These are phyloP conservation scores for Westerdykella sp. DNA, from an alignment of 2,329 filamentous ascomycete genomes.

Conservation along the genomic window DNA sequence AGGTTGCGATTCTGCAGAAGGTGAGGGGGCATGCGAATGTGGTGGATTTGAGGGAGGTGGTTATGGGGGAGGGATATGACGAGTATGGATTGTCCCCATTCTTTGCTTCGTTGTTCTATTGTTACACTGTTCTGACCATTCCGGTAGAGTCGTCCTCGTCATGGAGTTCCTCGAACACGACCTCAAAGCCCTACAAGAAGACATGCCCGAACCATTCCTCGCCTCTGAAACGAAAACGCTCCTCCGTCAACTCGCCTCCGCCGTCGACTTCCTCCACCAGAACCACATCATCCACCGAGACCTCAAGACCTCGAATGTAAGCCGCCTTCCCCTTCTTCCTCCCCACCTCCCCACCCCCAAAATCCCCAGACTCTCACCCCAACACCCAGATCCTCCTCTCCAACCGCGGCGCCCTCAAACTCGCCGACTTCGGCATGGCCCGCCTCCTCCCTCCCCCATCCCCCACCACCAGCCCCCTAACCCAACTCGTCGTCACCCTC, in stretches of 20 bases:
- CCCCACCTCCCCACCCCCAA: neutral
- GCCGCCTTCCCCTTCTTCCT: neutral
- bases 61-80: conserved; percentile 61
- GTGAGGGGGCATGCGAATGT: conserved; percentile 71
- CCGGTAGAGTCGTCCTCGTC: conserved; percentile 75
- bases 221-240: conserved; percentile 90
- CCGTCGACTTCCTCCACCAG: conserved; percentile 77
- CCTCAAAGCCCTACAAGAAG: conserved; percentile 83
- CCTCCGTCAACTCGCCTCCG: conserved; percentile 72
- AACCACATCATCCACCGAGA: conserved; percentile 69
- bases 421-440: conserved; percentile 98
- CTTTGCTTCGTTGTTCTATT: neutral
- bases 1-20: conserved; percentile 85
- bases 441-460: conserved; percentile 66
- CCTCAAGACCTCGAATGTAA: conserved; percentile 32
- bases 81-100: conserved; percentile 44
- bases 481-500: conserved; percentile 88
- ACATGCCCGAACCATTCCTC: conserved; percentile 90
- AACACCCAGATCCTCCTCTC: conserved; percentile 91
- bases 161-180: conserved; percentile 98
- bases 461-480: conserved; percentile 57
- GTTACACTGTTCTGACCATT: conserved; percentile 1
- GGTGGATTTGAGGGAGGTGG: conserved; percentile 74
- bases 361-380: neutral
- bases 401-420: conserved; percentile 89